A percentile compares a stretch with the other conserved stretches of the same genome.
Conservation (phyloP, 148 eudicot genomes). For the Fagopyrum esculentum region DNA sequence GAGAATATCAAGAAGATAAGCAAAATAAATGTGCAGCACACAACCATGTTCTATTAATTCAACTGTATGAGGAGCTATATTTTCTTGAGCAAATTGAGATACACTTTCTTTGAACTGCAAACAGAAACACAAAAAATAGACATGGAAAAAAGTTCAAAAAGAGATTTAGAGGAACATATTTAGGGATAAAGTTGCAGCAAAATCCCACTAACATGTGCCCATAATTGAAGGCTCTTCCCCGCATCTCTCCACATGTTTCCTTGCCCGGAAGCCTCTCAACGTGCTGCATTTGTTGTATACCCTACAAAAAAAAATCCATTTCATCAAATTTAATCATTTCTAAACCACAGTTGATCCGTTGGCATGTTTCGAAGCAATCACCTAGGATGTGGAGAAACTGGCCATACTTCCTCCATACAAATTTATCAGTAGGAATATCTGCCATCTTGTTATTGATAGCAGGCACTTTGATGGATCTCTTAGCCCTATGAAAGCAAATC, state of each 20-base stretch:
- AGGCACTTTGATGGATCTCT: constrained; percentile 47
- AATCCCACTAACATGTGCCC: background rate
- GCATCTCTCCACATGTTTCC: constrained; percentile 14
- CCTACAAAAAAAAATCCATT: background rate
- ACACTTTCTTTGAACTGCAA: constrained; percentile 92
- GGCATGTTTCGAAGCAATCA: too few species aligned
- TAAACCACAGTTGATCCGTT: too few species aligned
- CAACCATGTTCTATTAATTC: constrained; percentile 79
- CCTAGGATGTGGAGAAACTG: constrained; percentile 68
- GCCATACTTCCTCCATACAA: constrained; percentile 57
- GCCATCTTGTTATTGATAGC: constrained; percentile 50
- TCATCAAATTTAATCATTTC: background rate
- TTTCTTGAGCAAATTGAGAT: constrained; percentile 89
- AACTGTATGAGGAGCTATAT: constrained; percentile 86
- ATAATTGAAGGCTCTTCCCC: constrained; percentile 9
- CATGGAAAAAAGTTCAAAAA: background rate
- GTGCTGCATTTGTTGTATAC: constrained; percentile 14
- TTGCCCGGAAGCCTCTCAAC: constrained; percentile 9
- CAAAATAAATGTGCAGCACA: constrained; percentile 4
- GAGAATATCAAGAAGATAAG: constrained; percentile 12
- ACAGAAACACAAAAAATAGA: background rate
- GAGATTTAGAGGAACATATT: constrained; percentile 6
- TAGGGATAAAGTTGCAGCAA: background rate
- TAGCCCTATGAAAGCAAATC: constrained; percentile 26
- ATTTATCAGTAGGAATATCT: constrained; percentile 52